Evolutionary conservation across 306 rosid species (phyloP).

Genomic region (Vigna reflexopilosa): DNA sequence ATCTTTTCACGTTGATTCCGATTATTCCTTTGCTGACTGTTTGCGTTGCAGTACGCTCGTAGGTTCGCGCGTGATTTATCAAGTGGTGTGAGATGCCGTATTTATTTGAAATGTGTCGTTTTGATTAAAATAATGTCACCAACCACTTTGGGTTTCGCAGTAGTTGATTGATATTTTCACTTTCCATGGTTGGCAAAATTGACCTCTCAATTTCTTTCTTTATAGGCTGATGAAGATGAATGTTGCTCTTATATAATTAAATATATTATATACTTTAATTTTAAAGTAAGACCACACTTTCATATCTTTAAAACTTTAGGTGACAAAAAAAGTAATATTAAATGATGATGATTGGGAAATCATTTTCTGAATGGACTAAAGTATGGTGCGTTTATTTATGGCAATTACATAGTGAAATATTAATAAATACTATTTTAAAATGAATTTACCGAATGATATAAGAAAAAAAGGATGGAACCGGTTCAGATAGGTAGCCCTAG

Average conservation of each 20-base stretch:
- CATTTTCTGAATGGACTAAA: background rate
- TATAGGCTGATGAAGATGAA: background rate
- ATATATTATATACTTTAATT: background rate
- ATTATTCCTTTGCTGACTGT: background rate
- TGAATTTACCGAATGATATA: background rate
- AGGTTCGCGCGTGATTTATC: background rate
- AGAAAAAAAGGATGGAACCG: background rate
- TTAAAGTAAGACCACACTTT: background rate
- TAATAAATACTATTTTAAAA: background rate
- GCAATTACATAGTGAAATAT: background rate
- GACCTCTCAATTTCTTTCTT: background rate
- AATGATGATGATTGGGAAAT: background rate
- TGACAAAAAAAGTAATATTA: background rate
- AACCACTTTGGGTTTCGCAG: background rate
- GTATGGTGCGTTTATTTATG: background rate
- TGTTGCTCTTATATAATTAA: background rate
- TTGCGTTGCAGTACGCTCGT: background rate
- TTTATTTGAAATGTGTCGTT: background rate
- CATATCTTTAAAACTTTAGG: background rate
- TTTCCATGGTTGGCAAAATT: conserved; percentile 22
- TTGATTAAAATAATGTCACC: background rate
- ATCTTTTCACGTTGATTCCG: background rate
- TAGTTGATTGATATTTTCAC: conserved; percentile 18
- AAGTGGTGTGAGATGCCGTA: background rate
- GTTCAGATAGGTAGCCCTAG: background rate